These are phyloP conservation scores for Coemansia sp. DNA, from an alignment of 192 early-diverging fungal genomes.

Conservation along the genomic window DNA sequence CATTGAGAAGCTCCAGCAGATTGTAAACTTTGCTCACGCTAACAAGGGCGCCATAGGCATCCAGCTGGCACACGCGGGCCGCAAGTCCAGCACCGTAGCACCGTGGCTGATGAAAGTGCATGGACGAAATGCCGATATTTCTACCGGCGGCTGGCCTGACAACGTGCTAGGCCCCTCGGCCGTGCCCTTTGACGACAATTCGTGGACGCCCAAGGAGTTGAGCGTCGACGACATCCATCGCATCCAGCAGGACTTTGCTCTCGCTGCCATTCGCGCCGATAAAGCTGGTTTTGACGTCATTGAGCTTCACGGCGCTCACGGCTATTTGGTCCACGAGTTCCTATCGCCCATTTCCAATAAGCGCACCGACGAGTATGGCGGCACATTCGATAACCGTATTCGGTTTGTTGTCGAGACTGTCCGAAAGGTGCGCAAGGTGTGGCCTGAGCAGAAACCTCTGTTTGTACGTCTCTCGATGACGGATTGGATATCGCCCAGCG, in stretches of 20 bases:
- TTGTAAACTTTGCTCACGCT: conserved; percentile 60
- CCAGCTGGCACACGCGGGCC: conserved; percentile 83
- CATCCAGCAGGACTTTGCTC: conserved; percentile 62
- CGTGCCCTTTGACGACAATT: conserved; percentile 43
- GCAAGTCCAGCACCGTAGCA: conserved; percentile 60
- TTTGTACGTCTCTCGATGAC: conserved; percentile 82
- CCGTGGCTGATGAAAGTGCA: neutral
- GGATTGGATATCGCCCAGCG: conserved; percentile 59
- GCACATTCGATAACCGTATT: conserved; percentile 84
- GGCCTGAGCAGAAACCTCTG: conserved; percentile 80
- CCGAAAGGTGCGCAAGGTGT: conserved; percentile 60
- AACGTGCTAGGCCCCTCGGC: conserved; percentile 67
- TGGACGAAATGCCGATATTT: conserved; percentile 11
- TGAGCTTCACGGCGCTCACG: conserved; percentile 91
- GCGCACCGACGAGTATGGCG: conserved; percentile 91
- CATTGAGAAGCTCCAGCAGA: conserved; percentile 50
- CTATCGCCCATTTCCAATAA: conserved; percentile 77
- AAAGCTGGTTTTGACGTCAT: conserved; percentile 87
- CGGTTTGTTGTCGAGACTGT: conserved; percentile 75
- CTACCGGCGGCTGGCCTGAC: conserved; percentile 69
- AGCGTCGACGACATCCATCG: conserved; percentile 66
- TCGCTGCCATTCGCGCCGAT: conserved; percentile 68
- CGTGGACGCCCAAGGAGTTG: conserved; percentile 55
- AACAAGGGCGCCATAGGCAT: conserved; percentile 64
- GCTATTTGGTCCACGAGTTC: conserved; percentile 84